Evolutionary conservation across 805 yeast genomes (phyloP), one percentile per base, ranked within the genome.

Genomic region (Tetrapisispora taiwanensis): DNA sequence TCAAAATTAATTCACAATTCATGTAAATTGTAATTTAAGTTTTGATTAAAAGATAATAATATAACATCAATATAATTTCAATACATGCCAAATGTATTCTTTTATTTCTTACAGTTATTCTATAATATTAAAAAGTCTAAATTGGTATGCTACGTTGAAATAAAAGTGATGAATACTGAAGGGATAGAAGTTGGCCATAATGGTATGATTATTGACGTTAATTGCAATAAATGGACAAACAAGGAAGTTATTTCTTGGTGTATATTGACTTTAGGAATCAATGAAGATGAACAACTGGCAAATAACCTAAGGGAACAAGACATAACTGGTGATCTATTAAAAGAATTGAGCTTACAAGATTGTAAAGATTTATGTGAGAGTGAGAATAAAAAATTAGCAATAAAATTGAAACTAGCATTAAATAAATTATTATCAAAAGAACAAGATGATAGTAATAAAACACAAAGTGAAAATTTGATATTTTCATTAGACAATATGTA

Each of bases 301-400:
- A 40, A 41, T 12, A 55, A 44, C 33, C 35, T 55, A 15, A 44
- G 36, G 14, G 52, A 46, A 30, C 56, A 58, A 47, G 54, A 45
- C 30, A 60, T 60, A 24, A 53, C 46, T 39, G 95, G 95, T 1
- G 75, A 82, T 27, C 71, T 84, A 4, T 65, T 90, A 42, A 78
- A 85, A 1, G 79, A 76, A 48, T 67, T 89, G 41, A 76, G 78
- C 28, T 75, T 84, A 12, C 76, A 74, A 8, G 92, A 87, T 56
- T 73, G 89, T 36, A 68, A 71, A 48, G 95, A 88, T 43, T 65
- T 90, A 55, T 94, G 89, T 2, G 71, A 84, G 1, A 44, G 48
- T 6, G 45, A 48, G 6, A 66, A 69, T 30, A 58, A 83, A 28
- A 72, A 73, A 27, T 72, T 74, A 17, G 70, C 95, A 24, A 67